phyloP scores from a whole-genome alignment of 495 filamentous ascomycete genomes.

The Neurospora pannonica region DNA sequence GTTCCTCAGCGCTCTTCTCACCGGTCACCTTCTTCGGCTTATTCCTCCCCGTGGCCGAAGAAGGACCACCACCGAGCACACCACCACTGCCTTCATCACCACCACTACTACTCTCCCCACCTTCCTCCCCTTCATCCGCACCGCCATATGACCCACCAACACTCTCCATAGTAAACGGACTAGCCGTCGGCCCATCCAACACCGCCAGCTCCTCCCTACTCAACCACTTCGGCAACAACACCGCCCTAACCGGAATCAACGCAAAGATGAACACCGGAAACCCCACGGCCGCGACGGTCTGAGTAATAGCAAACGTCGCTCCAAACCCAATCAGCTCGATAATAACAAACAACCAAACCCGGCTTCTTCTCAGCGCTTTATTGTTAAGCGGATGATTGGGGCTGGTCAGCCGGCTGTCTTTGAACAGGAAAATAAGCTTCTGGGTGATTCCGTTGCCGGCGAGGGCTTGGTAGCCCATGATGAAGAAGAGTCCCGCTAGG shows the following conservation, averaged over 20 bases:
- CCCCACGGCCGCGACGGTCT: conserved; percentile 89
- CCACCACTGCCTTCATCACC: not conserved
- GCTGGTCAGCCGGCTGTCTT: conserved; percentile 57
- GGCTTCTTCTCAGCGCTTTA: conserved; percentile 45
- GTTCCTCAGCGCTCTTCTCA: conserved; percentile 20
- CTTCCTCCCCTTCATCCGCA: not conserved
- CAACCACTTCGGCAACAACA: conserved; percentile 66
- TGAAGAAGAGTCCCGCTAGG: conserved; percentile 85
- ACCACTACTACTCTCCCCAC: not conserved
- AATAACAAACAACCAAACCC: conserved; percentile 67
- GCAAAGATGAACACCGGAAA: conserved; percentile 82
- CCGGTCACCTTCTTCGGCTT: not conserved
- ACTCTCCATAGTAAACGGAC: conserved; percentile 77
- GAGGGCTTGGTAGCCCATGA: conserved; percentile 84
- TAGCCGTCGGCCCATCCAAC: conserved; percentile 74
- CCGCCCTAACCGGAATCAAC: conserved; percentile 67
- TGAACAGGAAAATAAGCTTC: conserved; percentile 67
- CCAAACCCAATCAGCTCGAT: conserved; percentile 75
- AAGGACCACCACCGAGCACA: not conserved
- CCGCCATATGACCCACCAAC: conserved; percentile 60
- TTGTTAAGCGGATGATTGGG: conserved; percentile 54
- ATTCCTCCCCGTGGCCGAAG: not conserved
- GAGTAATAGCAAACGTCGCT: conserved; percentile 87
- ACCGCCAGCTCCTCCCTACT: conserved; percentile 54
- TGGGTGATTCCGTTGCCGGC: conserved; percentile 72